Conservation (phyloP, 192 early-diverging fungal species). For the Coemansia reversa region DNA sequence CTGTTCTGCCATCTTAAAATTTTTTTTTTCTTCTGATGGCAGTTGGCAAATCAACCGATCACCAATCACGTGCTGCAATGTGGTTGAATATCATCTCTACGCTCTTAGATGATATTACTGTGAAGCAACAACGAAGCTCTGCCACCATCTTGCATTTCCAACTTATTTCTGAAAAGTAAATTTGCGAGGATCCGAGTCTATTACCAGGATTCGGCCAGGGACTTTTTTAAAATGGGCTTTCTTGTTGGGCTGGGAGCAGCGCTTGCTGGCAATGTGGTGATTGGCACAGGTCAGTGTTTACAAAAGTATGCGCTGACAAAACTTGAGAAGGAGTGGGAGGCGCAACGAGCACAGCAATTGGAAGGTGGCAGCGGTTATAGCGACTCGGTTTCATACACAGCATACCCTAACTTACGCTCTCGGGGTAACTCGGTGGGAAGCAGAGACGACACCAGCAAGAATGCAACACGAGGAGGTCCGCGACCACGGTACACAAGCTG, state of each 20-base stretch:
- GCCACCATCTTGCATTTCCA: too few species aligned
- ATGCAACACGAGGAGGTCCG: not conserved
- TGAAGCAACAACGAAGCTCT: too few species aligned
- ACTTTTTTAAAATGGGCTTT: conserved; percentile 20
- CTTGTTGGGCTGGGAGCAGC: conserved; percentile 45
- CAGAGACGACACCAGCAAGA: conserved; percentile 3
- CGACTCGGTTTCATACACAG: conserved; percentile 7
- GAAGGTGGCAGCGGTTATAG: conserved; percentile 15
- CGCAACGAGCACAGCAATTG: conserved; percentile 12
- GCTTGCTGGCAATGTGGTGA: conserved; percentile 48
- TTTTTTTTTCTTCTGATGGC: not conserved
- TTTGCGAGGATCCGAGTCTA: too few species aligned
- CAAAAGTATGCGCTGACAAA: conserved; percentile 50
- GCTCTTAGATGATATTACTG: too few species aligned
- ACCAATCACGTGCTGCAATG: too few species aligned
- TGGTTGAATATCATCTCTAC: too few species aligned
- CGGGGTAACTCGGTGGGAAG: conserved; percentile 13
- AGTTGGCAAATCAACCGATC: too few species aligned
- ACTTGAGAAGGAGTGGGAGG: conserved; percentile 44
- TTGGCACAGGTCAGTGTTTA: conserved; percentile 52
- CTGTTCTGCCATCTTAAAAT: not conserved
- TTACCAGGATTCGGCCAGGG: too few species aligned
- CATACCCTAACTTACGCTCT: conserved; percentile 22
- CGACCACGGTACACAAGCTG: conserved; percentile 41
- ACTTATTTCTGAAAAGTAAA: too few species aligned